Percentiles rank a stretch among this genome's conserved stretches.
These are phyloP conservation scores for Byssoonygena ceratinophila DNA, from an alignment of 2,329 filamentous ascomycete species.

Conservation along the genomic window DNA sequence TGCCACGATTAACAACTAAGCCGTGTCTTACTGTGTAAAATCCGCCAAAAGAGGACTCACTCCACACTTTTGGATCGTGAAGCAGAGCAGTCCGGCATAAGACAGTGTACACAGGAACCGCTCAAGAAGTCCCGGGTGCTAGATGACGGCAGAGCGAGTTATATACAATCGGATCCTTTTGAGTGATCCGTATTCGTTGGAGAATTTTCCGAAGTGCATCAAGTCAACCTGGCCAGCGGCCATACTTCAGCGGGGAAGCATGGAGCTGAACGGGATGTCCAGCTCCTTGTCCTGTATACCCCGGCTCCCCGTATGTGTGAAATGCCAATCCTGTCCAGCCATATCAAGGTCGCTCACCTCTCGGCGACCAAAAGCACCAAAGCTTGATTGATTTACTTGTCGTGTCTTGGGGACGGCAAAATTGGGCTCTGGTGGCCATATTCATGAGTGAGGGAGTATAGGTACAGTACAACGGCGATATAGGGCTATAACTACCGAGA, in stretches of 20 bases:
- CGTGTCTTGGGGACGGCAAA: not conserved
- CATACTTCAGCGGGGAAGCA: slow-evolving; percentile 5
- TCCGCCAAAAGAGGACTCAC: not conserved
- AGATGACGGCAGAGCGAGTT: not conserved
- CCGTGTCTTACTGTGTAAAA: not conserved
- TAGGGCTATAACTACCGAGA: not conserved
- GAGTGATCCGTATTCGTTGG: not conserved
- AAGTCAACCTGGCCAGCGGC: not conserved
- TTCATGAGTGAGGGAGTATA: not conserved
- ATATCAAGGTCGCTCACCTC: not conserved
- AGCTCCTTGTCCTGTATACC: not conserved
- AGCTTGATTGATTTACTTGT: not conserved
- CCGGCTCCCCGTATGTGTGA: not conserved
- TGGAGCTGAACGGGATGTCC: not conserved
- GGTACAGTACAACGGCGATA: too few relatives aligned
- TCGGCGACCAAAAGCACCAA: not conserved
- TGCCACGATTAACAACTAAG: slow-evolving; percentile 7
- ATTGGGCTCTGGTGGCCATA: not conserved
- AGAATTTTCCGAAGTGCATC: slow-evolving; percentile 2
- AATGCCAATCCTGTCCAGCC: not conserved
- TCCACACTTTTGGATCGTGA: not conserved
- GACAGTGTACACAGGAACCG: not conserved
- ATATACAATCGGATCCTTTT: too few relatives aligned
- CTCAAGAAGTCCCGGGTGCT: not conserved
- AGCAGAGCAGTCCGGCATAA: too few relatives aligned